These are phyloP conservation scores for Acanthamoeba castellanii DNA, from an alignment of 208 protist species.

Conservation along the genomic window DNA sequence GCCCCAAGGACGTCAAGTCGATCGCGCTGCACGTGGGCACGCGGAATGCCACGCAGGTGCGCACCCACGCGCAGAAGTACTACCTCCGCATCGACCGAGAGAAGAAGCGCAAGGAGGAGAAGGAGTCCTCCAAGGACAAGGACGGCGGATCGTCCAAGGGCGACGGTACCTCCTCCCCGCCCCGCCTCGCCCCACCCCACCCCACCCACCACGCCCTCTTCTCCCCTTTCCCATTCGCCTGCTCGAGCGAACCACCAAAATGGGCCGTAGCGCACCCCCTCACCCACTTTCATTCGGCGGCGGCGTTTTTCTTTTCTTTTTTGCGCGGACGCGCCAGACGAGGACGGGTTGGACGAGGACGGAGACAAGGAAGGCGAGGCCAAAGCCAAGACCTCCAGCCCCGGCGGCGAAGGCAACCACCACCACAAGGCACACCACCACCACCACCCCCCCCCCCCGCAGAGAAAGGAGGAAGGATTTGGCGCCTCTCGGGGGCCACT, in stretches of 20 bases:
- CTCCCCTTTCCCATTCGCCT: neutral
- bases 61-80: constrained; percentile 86
- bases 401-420: neutral
- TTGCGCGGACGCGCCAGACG: neutral
- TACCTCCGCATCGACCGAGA: constrained; percentile 81
- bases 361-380: constrained; percentile 19
- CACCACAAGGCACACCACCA: neutral
- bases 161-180: neutral
- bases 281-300: too few species aligned
- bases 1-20: constrained; percentile 84
- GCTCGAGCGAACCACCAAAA: too few species aligned
- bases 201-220: neutral
- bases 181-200: neutral
- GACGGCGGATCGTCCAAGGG: constrained; percentile 13
- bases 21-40: constrained; percentile 80
- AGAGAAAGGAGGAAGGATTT: too few species aligned
- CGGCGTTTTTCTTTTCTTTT: neutral
- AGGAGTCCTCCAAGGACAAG: constrained; percentile 26
- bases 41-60: constrained; percentile 84
- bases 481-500: too few species aligned
- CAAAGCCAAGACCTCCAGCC: constrained; percentile 29
- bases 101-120: constrained; percentile 66
- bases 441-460: too few species aligned
- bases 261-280: too few species aligned
- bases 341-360: neutral